A percentile compares a stretch with the other conserved stretches of the same genome.
phyloP scores from a whole-genome alignment of 257 asterid genomes.

The Solanum pimpinellifolium region DNA sequence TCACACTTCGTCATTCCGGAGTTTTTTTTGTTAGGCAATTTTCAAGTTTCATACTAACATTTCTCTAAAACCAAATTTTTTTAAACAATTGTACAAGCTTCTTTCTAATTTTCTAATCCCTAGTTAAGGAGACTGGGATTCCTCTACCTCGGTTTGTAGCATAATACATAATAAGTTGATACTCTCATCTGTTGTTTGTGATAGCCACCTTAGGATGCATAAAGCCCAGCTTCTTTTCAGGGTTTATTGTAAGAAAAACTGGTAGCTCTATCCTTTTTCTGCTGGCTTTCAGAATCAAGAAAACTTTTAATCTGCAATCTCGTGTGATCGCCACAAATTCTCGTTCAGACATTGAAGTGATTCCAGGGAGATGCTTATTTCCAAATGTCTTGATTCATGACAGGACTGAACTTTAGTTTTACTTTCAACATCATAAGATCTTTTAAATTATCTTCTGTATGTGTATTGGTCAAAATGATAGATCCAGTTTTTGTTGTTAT shows the following conservation, averaged over 20 bases:
- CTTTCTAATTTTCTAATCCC: neutral
- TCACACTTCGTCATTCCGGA: neutral
- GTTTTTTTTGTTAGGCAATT: neutral
- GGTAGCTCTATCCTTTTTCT: neutral
- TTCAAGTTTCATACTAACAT: neutral
- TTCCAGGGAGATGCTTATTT: neutral
- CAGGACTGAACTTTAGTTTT: neutral
- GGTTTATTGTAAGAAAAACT: neutral
- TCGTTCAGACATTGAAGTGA: neutral
- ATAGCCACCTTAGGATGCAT: neutral
- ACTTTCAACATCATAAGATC: neutral
- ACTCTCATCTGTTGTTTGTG: neutral
- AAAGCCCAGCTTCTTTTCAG: neutral
- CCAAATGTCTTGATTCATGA: neutral
- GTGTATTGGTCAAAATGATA: neutral
- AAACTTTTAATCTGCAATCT: neutral
- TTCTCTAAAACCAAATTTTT: neutral
- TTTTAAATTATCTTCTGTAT: neutral
- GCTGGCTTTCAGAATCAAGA: neutral
- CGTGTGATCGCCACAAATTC: neutral
- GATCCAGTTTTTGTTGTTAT: neutral
- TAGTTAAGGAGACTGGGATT: neutral
- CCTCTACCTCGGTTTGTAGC: neutral
- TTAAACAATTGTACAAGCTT: neutral
- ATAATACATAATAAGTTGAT: neutral